Base-by-base conservation (phyloP, 805 yeast genomes). In the Cyberlindnera euphorbiiphila region DNA sequence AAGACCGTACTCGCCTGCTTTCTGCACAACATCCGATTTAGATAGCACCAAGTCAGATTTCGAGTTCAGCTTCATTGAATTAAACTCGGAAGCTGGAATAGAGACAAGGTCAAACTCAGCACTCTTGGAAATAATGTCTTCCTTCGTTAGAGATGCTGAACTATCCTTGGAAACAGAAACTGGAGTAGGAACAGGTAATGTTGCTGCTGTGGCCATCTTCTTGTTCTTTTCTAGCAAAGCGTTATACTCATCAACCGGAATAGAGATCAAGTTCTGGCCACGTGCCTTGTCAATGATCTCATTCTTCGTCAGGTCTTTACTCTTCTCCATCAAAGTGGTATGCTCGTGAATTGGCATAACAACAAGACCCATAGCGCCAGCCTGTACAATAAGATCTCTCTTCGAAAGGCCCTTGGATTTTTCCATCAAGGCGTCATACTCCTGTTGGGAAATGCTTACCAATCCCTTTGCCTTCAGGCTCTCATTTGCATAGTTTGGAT, bases 1-100 rank as follows among this genome's bases (percentile, higher is more conserved):
- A 22, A 65, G 50, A 2, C 65, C 68, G 36, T 57, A 46, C 9
- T 51, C 60, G n/a, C 37, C 32, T 0, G 71, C 67, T 34, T 41
- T 47, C 16, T 47, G 33, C 25, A 46, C 43, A 20, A 61, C 21
- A 6, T 43, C 42, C 3, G 47, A 36, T 34, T 36, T 36, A 5
- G 43, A 29, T 23, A 31, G 35, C 51, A 52, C n/a, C 5, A 36
- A 16, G 12, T 26, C 32, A 19, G 37, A 15, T 22, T 23, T 23
- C 4, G 39, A 22, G 6, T 19, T 29, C 4, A 11, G 2, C 29
- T 27, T 22, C 22, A 36, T n/a, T 10, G 29, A 8, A 25, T 34
- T 11, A 21, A 32, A 38, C 21, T 38, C 40, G 9, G 39, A 29
- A 17, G 14, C 17, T 23, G 46, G 39, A 30, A 42, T 4, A 9